Base-by-base conservation (phyloP, 306 rosid genomes). In the Lathyrus sativus region DNA sequence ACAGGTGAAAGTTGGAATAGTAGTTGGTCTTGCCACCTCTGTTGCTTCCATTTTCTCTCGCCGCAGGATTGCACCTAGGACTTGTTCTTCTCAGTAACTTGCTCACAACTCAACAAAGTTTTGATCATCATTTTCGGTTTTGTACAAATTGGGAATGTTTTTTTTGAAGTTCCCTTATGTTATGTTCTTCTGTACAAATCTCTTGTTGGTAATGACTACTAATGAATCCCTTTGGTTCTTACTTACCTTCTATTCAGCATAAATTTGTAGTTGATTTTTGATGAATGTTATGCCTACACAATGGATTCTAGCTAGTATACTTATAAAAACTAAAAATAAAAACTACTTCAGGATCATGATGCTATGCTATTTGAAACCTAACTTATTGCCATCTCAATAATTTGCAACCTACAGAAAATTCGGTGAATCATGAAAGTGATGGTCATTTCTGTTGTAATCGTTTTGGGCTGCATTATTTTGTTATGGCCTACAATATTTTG, bases 11-110 rank as follows among this genome's bases (percentile, higher is more conserved):
- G 12, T 76, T 57, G 85, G 80, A 45, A 85, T 89, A 1, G 84
- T 89, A 24, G 80, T 81, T 8, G 84, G 85, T 0, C 70, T 91
- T 1, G 96, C 95, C 4, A 83, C 78, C 68, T 84, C 95, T 11
- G 79, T 91, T 11, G 89, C 78, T 64, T 91, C 95, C 13, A 76
- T 85, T 1, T 91, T 85, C 84, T 62, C 87, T 9, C 81, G 73
- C 24, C 12, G 0, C 4, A 44, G 68, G 9, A 2, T 28, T 39
- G 22, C 3, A 0, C 35, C 76, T 10, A 59, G 51, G 24, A 28
- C 7, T 2, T 57, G 63, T 10, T 2, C 71, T 67, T 2, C 71
- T 67, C 67, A 70, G 13, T 68, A 42, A 43, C 4, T 48, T 7
- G 54, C 1, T 11, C 11, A 15, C 54, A 14, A 9, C 3, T n/a